Evolutionary conservation across 2,329 filamentous ascomycete genomes (phyloP).

Genomic region (Talaromyces islandicus): DNA sequence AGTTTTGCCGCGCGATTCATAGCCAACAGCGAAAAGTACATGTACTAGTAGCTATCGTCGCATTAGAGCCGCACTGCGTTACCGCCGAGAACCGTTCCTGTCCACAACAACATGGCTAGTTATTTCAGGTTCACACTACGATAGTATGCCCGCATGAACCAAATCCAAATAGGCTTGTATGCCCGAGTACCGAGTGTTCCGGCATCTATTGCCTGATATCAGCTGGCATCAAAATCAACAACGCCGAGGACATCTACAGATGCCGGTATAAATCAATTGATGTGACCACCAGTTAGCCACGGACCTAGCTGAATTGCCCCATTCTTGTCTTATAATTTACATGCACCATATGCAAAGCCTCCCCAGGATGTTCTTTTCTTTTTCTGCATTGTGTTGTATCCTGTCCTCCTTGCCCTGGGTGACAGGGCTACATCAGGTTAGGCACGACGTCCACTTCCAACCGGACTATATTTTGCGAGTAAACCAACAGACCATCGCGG

Average conservation of each 20-base stretch:
- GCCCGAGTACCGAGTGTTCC: neutral
- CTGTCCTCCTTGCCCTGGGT: neutral
- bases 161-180: neutral
- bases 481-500: neutral
- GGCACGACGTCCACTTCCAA: slow-evolving; percentile 5
- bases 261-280: neutral
- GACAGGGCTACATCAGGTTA: neutral
- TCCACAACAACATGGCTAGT: neutral
- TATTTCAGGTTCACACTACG: neutral
- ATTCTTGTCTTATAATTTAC: neutral
- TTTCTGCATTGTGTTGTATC: neutral
- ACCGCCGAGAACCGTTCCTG: neutral
- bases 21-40: too few species aligned
- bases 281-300: too few species aligned
- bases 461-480: slow-evolving; percentile 6
- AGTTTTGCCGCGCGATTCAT: too few species aligned
- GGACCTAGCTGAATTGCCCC: too few species aligned
- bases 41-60: too few species aligned
- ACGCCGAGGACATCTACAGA: neutral
- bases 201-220: neutral
- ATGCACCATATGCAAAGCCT: neutral
- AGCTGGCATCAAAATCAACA: neutral
- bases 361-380: neutral
- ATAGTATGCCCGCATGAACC: neutral
- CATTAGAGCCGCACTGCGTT: neutral